Conservation (phyloP, 371 early-diverging fungal species). For the Parasitella parasitica region DNA sequence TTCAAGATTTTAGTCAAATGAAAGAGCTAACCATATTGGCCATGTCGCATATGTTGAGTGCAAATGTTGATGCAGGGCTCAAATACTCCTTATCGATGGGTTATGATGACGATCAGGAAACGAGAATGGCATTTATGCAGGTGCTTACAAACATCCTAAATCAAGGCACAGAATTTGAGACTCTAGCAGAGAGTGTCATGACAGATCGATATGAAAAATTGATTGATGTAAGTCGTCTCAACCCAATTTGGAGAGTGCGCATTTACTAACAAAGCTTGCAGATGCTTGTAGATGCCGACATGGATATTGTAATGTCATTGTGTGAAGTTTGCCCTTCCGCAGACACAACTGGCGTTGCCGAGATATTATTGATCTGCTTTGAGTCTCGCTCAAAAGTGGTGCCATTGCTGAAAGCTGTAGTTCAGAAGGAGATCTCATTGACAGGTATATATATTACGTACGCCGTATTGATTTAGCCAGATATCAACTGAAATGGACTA, state of each 20-base stretch:
- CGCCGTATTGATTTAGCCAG: neutral
- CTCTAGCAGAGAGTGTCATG: slow-evolving; percentile 75
- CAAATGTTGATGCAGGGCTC: slow-evolving; percentile 90
- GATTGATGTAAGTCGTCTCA: slow-evolving; percentile 55
- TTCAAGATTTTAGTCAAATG: slow-evolving; percentile 61
- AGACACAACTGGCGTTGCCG: slow-evolving; percentile 83
- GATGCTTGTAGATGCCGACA: slow-evolving; percentile 64
- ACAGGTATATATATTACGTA: slow-evolving; percentile 52
- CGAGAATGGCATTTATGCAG: slow-evolving; percentile 88
- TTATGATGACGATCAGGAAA: slow-evolving; percentile 88
- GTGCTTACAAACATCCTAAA: slow-evolving; percentile 90
- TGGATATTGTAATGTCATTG: slow-evolving; percentile 78
- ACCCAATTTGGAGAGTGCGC: too few relatives aligned
- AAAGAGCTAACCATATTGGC: slow-evolving; percentile 87
- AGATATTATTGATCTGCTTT: slow-evolving; percentile 74
- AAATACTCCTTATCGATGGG: slow-evolving; percentile 89
- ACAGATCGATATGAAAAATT: slow-evolving; percentile 75
- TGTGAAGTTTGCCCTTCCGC: slow-evolving; percentile 84
- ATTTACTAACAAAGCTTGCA: slow-evolving; percentile 11
- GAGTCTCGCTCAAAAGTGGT: slow-evolving; percentile 71
- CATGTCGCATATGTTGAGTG: slow-evolving; percentile 84
- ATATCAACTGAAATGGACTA: too few relatives aligned
- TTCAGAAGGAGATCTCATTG: slow-evolving; percentile 76
- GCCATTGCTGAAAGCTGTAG: slow-evolving; percentile 72
- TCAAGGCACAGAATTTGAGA: slow-evolving; percentile 85